Conservation (phyloP, 2,329 filamentous ascomycete species). For the Sphaceloma murrayae region DNA sequence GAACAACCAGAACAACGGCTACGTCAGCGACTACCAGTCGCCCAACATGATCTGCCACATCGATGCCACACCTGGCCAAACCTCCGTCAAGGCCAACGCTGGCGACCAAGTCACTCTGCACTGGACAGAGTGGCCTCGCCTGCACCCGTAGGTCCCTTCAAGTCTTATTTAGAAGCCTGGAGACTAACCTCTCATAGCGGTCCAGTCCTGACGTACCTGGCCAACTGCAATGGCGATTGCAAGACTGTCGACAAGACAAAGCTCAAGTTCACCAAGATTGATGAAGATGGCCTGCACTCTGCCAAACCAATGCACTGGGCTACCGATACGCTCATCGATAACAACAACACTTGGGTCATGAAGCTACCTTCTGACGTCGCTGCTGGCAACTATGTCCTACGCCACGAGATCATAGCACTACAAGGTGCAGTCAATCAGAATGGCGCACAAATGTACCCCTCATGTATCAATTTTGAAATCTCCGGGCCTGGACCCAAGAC, state of each 20-base stretch:
- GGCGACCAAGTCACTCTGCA: slow-evolving; percentile 50
- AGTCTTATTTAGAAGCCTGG: too few species aligned
- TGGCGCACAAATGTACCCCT: slow-evolving; percentile 39
- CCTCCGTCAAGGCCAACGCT: slow-evolving; percentile 47
- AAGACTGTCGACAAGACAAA: slow-evolving; percentile 43
- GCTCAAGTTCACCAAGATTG: slow-evolving; percentile 56
- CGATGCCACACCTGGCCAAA: slow-evolving; percentile 41
- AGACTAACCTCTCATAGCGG: too few species aligned
- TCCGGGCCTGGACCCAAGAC: slow-evolving; percentile 34
- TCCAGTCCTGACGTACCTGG: slow-evolving; percentile 56
- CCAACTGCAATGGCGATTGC: slow-evolving; percentile 46
- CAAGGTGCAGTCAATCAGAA: slow-evolving; percentile 41
- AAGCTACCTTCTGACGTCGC: slow-evolving; percentile 45
- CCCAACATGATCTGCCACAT: slow-evolving; percentile 39
- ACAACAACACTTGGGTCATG: slow-evolving; percentile 39
- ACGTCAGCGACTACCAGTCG: slow-evolving; percentile 22
- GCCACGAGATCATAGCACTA: slow-evolving; percentile 53
- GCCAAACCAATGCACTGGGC: slow-evolving; percentile 43
- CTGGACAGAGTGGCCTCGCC: slow-evolving; percentile 57
- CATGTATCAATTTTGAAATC: slow-evolving; percentile 51
- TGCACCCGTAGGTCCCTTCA: slow-evolving; percentile 32
- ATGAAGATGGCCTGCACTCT: slow-evolving; percentile 44
- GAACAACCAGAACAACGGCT: slow-evolving; percentile 31
- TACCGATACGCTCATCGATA: slow-evolving; percentile 43
- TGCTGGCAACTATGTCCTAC: slow-evolving; percentile 50